Percentiles rank a stretch among this genome's conserved stretches.
These are phyloP conservation scores for Luffa aegyptiaca DNA, from an alignment of 306 rosid species.

Conservation along the genomic window DNA sequence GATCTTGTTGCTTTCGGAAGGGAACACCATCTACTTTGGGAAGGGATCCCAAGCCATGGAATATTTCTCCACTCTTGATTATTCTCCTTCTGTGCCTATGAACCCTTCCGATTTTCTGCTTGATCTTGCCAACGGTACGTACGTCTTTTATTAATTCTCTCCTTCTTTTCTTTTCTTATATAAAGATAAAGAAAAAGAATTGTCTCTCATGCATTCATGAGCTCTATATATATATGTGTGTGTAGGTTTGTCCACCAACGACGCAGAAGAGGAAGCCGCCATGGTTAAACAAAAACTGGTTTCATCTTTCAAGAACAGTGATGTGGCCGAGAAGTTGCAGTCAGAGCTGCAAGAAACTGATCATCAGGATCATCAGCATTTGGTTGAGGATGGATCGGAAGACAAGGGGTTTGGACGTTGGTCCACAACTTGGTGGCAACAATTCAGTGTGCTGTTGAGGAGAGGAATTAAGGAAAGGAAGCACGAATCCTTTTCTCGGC, in stretches of 20 bases:
- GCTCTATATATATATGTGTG: no score
- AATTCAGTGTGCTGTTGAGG: conserved; percentile 41
- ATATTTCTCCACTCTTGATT: conserved; percentile 47
- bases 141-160: background rate
- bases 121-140: conserved; percentile 72
- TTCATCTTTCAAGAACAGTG: conserved; percentile 19
- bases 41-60: conserved; percentile 48
- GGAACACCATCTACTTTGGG: conserved; percentile 52
- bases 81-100: conserved; percentile 46
- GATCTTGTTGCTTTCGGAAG: conserved; percentile 57
- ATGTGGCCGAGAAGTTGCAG: conserved; percentile 20
- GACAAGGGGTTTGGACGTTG: conserved; percentile 31
- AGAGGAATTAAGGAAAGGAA: conserved; percentile 66
- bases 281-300: conserved; percentile 30
- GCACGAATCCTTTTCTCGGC: conserved; percentile 40
- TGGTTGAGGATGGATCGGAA: conserved; percentile 9
- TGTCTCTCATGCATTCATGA: background rate
- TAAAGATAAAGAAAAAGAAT: no score
- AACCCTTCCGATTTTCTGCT: conserved; percentile 70
- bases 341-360: conserved; percentile 10
- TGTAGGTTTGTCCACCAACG: conserved; percentile 39
- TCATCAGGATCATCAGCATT: background rate
- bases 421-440: conserved; percentile 65
- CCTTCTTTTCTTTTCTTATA: no score
- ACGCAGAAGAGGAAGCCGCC: conserved; percentile 18